A percentile compares a stretch with the other conserved stretches of the same genome.
Conservation (phyloP, 352 stramenopile species). For the Phytopythium mirpurense region DNA sequence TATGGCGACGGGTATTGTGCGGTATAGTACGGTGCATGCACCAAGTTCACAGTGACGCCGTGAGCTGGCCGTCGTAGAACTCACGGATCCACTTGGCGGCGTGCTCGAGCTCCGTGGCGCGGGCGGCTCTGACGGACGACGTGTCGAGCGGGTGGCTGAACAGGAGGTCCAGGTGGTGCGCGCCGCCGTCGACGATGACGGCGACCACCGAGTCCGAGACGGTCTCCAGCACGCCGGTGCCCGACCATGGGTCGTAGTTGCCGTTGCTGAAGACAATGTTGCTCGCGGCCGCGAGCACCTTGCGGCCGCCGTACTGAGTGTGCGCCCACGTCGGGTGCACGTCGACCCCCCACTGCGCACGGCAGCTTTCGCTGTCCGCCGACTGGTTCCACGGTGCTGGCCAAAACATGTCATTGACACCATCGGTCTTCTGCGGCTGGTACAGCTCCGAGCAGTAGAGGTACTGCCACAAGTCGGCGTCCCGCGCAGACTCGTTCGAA, state of each 20-base stretch:
- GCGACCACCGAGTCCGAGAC: constrained; percentile 50
- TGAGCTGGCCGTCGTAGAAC: background rate
- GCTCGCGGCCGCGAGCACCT: constrained; percentile 34
- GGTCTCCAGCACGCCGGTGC: constrained; percentile 59
- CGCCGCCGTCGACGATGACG: constrained; percentile 11
- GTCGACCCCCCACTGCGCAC: constrained; percentile 29
- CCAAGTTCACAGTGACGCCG: background rate
- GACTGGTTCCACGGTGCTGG: constrained; percentile 32
- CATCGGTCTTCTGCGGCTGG: constrained; percentile 31
- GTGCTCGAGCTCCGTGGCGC: background rate
- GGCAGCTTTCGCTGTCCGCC: constrained; percentile 36
- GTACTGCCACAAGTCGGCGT: constrained; percentile 52
- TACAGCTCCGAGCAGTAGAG: constrained; percentile 53
- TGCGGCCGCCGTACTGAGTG: constrained; percentile 45
- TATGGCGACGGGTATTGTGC: too few relatives aligned
- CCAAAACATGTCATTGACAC: constrained; percentile 79
- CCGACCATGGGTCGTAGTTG: constrained; percentile 86
- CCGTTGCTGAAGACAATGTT: constrained; percentile 94
- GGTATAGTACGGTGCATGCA: too few relatives aligned
- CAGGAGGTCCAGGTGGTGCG: background rate
- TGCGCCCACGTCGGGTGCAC: constrained; percentile 35
- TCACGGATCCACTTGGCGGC: constrained; percentile 1
- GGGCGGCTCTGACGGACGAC: background rate
- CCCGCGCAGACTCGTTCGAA: constrained; percentile 26
- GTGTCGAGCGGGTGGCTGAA: background rate